These are phyloP conservation scores for Trichocladium uniseriatum DNA, from an alignment of 495 filamentous ascomycete species.

Conservation along the genomic window DNA sequence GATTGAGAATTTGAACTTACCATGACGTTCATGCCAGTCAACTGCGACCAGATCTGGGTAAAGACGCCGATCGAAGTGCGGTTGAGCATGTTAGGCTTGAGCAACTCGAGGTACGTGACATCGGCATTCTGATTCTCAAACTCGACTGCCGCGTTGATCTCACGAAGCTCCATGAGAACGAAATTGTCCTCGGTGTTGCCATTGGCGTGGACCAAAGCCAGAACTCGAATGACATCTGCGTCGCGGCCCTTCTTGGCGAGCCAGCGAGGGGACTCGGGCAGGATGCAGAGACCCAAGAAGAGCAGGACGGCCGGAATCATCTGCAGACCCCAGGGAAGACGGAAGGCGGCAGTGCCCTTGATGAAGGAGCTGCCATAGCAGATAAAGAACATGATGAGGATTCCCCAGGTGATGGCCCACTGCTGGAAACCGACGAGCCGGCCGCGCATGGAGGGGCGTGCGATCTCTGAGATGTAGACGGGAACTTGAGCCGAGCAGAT, in stretches of 20 bases:
- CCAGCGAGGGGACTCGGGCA: conserved; percentile 75
- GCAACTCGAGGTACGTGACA: conserved; percentile 59
- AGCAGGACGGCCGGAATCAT: conserved; percentile 61
- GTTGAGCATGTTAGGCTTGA: conserved; percentile 64
- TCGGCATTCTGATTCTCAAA: conserved; percentile 56
- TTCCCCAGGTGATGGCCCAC: conserved; percentile 74
- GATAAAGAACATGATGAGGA: conserved; percentile 68
- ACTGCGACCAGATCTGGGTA: conserved; percentile 76
- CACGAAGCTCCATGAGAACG: conserved; percentile 55
- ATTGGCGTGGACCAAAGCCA: conserved; percentile 57
- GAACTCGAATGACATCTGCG: conserved; percentile 56
- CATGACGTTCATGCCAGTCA: conserved; percentile 84
- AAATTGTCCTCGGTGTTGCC: conserved; percentile 53
- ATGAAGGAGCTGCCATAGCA: conserved; percentile 69
- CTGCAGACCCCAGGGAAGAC: conserved; percentile 69
- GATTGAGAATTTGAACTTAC: conserved; percentile 46
- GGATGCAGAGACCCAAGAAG: conserved; percentile 50
- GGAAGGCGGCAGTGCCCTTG: conserved; percentile 49
- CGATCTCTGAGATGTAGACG: conserved; percentile 67
- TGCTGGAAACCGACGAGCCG: conserved; percentile 63
- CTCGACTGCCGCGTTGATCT: conserved; percentile 61
- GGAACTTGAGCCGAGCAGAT: conserved; percentile 74
- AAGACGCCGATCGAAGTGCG: conserved; percentile 66
- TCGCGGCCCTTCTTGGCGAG: conserved; percentile 63
- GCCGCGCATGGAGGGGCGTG: conserved; percentile 60